Base-by-base conservation (phyloP, 148 eudicot genomes). In the Rheum nobile region DNA sequence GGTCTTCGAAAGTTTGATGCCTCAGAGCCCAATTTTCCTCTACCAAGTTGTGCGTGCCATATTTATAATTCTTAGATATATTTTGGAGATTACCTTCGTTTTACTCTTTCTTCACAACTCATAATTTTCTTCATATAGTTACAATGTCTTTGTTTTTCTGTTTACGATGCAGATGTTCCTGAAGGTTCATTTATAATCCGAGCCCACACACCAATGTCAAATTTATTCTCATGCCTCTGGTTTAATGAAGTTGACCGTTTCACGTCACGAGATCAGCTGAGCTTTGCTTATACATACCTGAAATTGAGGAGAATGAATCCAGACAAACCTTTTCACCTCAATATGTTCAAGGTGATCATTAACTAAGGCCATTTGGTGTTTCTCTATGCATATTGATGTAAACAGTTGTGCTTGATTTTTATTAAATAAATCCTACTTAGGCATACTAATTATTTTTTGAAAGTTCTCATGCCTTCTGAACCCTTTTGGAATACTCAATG, bases 151-250 rank as follows among this genome's bases (percentile, higher is more conserved):
- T 28, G 16, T 26, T 65, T 19, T 67, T 67, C 24, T 34, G 29
- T 50, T 29, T 76, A 26, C 14, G 6, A 72, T 78, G 74, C 90
- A 94, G 98, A 88, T 87, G 98, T 94, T 16, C 98, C 98, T 29
- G 97, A 94, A 86, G 98, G 98, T 43, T 94, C 98, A 65, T 88
- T 94, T 74, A 94, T 94, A 74, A 80, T 89, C 78, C 89, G 93
- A 77, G 98, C 97, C 37, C 98, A 94, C 76, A 88, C 98, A 28
- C 87, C 96, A 34, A 94, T 91, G 97, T 91, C 98, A 21, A 91
- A 91, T 82, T 84, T 94, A 65, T 94, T 94, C 80, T 88, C 97
- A 42, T 93, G 98, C 84, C 91, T 93, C 71, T 93, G 98, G 98
- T 93, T 93, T 82, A 93, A 93, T 72, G 98, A 93, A 86, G 98